These are phyloP conservation scores for Malbranchea zuffiana DNA, from an alignment of 2,329 filamentous ascomycete genomes.

Conservation along the genomic window DNA sequence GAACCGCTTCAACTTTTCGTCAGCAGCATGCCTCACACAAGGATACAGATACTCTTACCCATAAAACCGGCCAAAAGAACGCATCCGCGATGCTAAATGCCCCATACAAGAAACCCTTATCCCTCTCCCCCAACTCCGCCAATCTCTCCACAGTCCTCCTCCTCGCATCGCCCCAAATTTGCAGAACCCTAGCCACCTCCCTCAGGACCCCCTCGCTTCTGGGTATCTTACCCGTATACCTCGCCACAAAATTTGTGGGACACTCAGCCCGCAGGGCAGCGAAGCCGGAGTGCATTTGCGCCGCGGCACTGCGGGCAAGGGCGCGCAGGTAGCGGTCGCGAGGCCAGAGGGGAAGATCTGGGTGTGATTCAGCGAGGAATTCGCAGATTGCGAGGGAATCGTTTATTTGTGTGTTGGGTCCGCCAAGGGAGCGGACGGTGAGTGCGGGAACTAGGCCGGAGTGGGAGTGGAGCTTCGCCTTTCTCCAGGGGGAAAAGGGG, in stretches of 20 bases:
- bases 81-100: constrained; percentile 30
- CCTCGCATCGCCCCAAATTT: constrained; percentile 22
- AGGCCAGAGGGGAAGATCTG: constrained; percentile 24
- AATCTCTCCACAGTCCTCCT: constrained; percentile 19
- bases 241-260: constrained; percentile 23
- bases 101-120: constrained; percentile 30
- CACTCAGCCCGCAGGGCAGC: constrained; percentile 18
- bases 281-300: constrained; percentile 29
- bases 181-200: constrained; percentile 21
- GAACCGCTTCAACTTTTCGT: constrained; percentile 21
- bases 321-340: constrained; percentile 24
- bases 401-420: constrained; percentile 15
- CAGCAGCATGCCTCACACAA: not conserved
- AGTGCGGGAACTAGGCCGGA: constrained; percentile 25
- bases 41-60: constrained; percentile 19
- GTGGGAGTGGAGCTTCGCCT: constrained; percentile 21
- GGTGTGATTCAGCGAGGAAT: constrained; percentile 25
- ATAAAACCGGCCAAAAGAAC: constrained; percentile 31
- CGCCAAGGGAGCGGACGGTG: constrained; percentile 18
- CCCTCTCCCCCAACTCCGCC: constrained; percentile 17
- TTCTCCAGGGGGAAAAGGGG: not conserved
- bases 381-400: constrained; percentile 28
- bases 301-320: constrained; percentile 23
- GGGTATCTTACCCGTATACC: constrained; percentile 25
- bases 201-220: constrained; percentile 18